Base-by-base conservation (phyloP, 164 flowering plant species). In the Tinospora cordifolia region DNA sequence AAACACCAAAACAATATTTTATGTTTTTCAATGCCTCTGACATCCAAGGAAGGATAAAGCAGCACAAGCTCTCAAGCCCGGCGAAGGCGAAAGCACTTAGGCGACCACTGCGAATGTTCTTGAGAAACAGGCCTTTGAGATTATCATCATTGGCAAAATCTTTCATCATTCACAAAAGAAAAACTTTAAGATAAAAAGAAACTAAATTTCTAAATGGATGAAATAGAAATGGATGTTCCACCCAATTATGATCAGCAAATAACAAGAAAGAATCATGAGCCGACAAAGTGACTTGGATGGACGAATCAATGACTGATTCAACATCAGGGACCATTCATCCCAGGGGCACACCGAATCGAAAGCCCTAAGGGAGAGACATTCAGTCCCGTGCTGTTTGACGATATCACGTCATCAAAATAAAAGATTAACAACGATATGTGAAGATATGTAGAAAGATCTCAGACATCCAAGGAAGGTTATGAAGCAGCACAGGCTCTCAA, bases 61-160 rank as follows among this genome's bases (percentile, higher is more conserved):
- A 81, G 84, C 87, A 84, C 1, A 17, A 80, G 79, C 86, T 85
- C 88, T 85, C 86, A 79, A 85, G 82, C 84, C 88, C 38, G 79
- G 84, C 86, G 75, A 71, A 79, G 83, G 82, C 86, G 89, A 85
- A 85, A 87, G 86, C 81, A 75, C 80, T 83, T 66, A 75, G 89
- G 84, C 83, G 89, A 87, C 83, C 82, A 84, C 85, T 87, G 91
- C 87, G 89, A 83, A 87, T 84, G 91, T 80, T 77, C 21, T 24
- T 81, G 86, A 83, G 86, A 83, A 83, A 83, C 84, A 81, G 81
- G 86, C 84, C 86, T 81, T 79, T 21, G 58, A 57, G 46, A 24
- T 68, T 79, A n/a, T 78, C 86, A 66, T 85, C 87, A 73, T 81
- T 14, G 47, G 14, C 47, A 30, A 30, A 30, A 30, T 30, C 36